Conservation (phyloP, 208 protist genomes). For the Trypanosoma conorhini region DNA sequence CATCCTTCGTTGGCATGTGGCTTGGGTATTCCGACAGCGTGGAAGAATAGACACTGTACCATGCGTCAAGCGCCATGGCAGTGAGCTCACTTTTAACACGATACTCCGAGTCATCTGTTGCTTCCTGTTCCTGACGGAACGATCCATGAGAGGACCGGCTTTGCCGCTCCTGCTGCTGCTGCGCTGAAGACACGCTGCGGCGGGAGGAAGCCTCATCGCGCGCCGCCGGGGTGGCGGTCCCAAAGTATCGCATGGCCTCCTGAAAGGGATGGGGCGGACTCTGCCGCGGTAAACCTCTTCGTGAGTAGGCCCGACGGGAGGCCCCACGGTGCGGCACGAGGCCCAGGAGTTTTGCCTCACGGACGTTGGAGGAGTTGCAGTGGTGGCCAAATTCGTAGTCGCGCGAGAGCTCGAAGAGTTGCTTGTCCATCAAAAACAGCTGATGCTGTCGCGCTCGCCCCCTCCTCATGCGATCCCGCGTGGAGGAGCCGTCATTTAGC, state of each 20-base stretch:
- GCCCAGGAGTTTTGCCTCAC: constrained; percentile 61
- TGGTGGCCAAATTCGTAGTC: constrained; percentile 79
- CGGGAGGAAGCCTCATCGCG: background rate
- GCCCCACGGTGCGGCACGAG: constrained; percentile 5
- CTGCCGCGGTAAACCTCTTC: constrained; percentile 20
- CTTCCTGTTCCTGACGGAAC: background rate
- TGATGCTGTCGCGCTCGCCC: constrained; percentile 59
- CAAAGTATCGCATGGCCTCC: constrained; percentile 26
- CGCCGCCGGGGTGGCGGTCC: background rate
- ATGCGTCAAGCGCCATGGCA: constrained; percentile 82
- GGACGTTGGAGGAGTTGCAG: constrained; percentile 64
- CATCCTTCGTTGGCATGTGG: constrained; percentile 57
- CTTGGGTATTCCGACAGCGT: constrained; percentile 58
- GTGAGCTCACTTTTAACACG: constrained; percentile 64
- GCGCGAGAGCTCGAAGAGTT: constrained; percentile 70
- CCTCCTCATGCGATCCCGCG: constrained; percentile 38
- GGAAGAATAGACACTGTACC: constrained; percentile 84
- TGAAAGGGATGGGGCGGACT: constrained; percentile 58
- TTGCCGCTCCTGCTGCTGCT: constrained; percentile 12
- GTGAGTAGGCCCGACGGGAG: background rate
- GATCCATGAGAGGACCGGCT: background rate
- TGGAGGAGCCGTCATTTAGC: constrained; percentile 68
- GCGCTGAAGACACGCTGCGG: background rate
- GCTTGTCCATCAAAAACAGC: constrained; percentile 71
- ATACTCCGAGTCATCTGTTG: constrained; percentile 14